Conservation (phyloP, 169 alveolate species). For the Plasmodium chabaudi region DNA sequence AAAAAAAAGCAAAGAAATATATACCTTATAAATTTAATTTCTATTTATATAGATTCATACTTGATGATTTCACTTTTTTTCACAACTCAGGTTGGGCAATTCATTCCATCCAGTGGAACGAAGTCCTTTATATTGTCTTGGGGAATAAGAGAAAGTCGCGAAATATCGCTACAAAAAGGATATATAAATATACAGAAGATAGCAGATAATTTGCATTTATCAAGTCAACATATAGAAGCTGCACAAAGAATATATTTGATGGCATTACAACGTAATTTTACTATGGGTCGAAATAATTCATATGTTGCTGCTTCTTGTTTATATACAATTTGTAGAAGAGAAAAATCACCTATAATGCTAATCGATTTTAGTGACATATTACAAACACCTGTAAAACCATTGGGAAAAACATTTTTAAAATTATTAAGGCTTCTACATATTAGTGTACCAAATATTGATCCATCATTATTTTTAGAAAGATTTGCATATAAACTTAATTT, state of each 20-base stretch:
- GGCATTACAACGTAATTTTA: slow-evolving; percentile 95
- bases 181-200: slow-evolving; percentile 88
- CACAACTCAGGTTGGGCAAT: slow-evolving; percentile 82
- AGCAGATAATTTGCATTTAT: slow-evolving; percentile 89
- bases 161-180: slow-evolving; percentile 86
- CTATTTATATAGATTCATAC: too few species aligned
- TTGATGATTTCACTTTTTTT: too few species aligned
- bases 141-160: slow-evolving; percentile 88
- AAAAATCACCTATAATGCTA: slow-evolving; percentile 93
- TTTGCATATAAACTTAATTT: slow-evolving; percentile 95
- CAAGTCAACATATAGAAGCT: slow-evolving; percentile 89
- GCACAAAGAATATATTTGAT: slow-evolving; percentile 93
- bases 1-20: neutral
- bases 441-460: slow-evolving; percentile 96
- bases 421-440: slow-evolving; percentile 90
- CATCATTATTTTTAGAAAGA: slow-evolving; percentile 96
- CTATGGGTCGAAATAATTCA: slow-evolving; percentile 94
- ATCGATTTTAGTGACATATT: slow-evolving; percentile 96
- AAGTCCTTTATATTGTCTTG: slow-evolving; percentile 86
- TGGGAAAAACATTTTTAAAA: slow-evolving; percentile 93
- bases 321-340: slow-evolving; percentile 95
- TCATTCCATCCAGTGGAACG: slow-evolving; percentile 88
- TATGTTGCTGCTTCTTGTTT: slow-evolving; percentile 96
- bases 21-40: neutral
- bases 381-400: slow-evolving; percentile 91